phyloP scores from a whole-genome alignment of 805 yeast genomes.

The Metschnikowia colocasiae region DNA sequence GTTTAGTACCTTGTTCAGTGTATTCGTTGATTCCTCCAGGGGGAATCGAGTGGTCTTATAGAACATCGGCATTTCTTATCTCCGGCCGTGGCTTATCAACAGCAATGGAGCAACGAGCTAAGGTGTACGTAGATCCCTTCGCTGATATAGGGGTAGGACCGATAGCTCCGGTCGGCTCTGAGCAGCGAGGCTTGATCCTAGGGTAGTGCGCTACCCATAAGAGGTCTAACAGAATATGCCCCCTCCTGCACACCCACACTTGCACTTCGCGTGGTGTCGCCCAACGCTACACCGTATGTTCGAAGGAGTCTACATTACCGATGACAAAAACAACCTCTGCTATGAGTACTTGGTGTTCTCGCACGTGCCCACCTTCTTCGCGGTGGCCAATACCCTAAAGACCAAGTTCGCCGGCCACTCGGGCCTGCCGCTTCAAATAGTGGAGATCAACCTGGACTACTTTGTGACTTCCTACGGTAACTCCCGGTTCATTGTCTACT shows the following conservation, averaged over 20 bases:
- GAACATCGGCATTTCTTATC: no score
- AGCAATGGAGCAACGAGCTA: no score
- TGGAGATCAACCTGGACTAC: slow-evolving; percentile 30
- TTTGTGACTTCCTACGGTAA: slow-evolving; percentile 24
- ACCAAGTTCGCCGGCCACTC: slow-evolving; percentile 10
- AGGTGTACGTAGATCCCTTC: no score
- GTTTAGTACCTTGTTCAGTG: no score
- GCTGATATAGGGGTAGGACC: no score
- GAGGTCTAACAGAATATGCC: no score
- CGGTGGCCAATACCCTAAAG: slow-evolving; percentile 21
- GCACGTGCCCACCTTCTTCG: slow-evolving; percentile 30
- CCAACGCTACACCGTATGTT: slow-evolving; percentile 25
- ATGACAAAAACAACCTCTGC: slow-evolving; percentile 29
- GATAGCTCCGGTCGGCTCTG: no score
- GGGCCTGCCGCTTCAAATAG: slow-evolving; percentile 18
- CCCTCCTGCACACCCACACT: background rate
- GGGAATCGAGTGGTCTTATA: no score
- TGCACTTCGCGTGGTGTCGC: background rate
- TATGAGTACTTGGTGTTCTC: slow-evolving; percentile 34
- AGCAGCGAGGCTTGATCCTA: no score
- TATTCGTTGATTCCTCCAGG: no score
- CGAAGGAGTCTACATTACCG: slow-evolving; percentile 43
- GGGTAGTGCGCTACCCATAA: no score
- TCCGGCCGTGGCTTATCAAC: no score
- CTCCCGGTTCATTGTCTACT: slow-evolving; percentile 25